phyloP scores from a whole-genome alignment of 768 basidiomycete species.

The Phylloporus arenicola region DNA sequence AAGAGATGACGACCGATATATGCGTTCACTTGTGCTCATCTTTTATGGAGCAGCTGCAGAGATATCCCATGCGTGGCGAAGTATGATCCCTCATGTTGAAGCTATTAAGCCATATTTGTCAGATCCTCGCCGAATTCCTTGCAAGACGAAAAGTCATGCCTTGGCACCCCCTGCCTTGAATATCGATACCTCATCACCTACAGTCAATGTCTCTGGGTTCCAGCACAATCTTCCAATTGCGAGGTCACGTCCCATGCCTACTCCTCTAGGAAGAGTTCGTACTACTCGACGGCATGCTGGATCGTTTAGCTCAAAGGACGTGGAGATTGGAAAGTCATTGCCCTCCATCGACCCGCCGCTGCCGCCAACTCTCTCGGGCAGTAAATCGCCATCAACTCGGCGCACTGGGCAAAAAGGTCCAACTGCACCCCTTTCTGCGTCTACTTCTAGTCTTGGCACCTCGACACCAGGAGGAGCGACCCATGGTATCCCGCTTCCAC shows the following conservation, averaged over 20 bases:
- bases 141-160: constrained; percentile 25
- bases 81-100: constrained; percentile 65
- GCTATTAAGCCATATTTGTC: constrained; percentile 60
- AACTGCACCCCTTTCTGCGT: constrained; percentile 33
- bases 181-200: constrained; percentile 24
- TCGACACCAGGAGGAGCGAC: constrained; percentile 3
- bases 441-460: constrained; percentile 16
- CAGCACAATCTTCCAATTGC: constrained; percentile 25
- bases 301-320: constrained; percentile 92
- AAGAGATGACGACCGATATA: constrained; percentile 79
- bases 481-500: constrained; percentile 2
- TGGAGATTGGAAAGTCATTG: constrained; percentile 77
- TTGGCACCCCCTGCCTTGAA: constrained; percentile 21
- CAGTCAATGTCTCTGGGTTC: constrained; percentile 23
- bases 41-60: constrained; percentile 89
- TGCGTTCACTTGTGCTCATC: constrained; percentile 79
- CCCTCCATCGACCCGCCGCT: constrained; percentile 53
- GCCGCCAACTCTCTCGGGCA: constrained; percentile 24
- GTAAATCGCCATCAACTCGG: constrained; percentile 30
- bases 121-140: constrained; percentile 36
- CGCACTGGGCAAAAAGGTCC: constrained; percentile 49
- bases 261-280: constrained; percentile 39
- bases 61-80: constrained; percentile 79
- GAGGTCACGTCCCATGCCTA: constrained; percentile 26
- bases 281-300: constrained; percentile 80